These are phyloP conservation scores for Dictyostelium intermedium DNA, from an alignment of 78 protist species.

Conservation along the genomic window DNA sequence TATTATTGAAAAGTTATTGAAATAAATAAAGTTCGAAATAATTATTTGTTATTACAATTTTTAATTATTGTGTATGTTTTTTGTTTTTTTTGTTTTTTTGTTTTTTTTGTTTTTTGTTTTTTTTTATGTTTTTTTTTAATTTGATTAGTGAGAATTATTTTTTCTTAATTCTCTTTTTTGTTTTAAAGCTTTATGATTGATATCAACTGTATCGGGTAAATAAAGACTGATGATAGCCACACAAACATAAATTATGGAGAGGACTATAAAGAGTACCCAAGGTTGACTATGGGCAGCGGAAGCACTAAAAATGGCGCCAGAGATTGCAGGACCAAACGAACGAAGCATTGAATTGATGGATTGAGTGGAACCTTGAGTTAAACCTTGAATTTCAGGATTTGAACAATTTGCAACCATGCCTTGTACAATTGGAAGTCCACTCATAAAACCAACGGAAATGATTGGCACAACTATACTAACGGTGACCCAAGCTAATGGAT, in stretches of 20 bases:
- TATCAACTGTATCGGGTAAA: slow-evolving; percentile 42
- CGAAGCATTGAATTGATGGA: slow-evolving; percentile 49
- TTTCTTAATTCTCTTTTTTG: background rate
- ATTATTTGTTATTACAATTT: background rate
- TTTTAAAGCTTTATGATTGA: background rate
- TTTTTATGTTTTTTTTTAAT: too few relatives aligned
- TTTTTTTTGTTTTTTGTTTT: too few relatives aligned
- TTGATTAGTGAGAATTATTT: background rate
- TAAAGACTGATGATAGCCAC: slow-evolving; percentile 26
- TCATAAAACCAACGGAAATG: slow-evolving; percentile 63
- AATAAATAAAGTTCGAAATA: background rate
- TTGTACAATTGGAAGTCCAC: slow-evolving; percentile 26
- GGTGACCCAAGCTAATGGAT: slow-evolving; percentile 44
- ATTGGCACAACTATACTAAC: slow-evolving; percentile 12
- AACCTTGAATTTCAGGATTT: slow-evolving; percentile 50
- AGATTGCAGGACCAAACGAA: slow-evolving; percentile 62
- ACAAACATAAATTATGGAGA: background rate
- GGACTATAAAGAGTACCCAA: slow-evolving; percentile 7
- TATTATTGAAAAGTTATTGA: background rate
- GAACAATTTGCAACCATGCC: slow-evolving; percentile 61
- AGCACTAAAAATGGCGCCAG: slow-evolving; percentile 41
- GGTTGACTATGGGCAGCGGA: background rate
- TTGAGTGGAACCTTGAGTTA: slow-evolving; percentile 58
- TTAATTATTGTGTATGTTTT: background rate
- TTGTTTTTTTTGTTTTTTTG: background rate